Conservation (phyloP, 352 stramenopile species). For the Peronospora farinosa region DNA sequence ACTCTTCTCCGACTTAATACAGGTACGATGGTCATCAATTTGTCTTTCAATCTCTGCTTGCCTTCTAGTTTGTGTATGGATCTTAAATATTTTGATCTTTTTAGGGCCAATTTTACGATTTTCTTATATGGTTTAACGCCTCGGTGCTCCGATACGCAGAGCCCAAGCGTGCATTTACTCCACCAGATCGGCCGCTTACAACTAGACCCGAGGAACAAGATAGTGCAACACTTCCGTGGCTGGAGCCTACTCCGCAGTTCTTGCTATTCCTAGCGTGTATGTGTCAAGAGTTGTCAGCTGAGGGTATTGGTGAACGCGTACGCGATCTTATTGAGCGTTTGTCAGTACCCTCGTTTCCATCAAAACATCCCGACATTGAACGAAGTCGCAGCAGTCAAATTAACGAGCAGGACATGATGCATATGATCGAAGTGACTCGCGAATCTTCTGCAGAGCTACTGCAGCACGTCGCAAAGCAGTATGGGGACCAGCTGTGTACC, state of each 20-base stretch:
- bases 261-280: conserved; percentile 66
- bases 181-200: background rate
- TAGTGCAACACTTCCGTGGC: conserved; percentile 37
- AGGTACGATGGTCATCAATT: conserved; percentile 29
- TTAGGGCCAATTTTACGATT: conserved; percentile 69
- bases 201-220: conserved; percentile 22
- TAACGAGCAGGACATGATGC: conserved; percentile 47
- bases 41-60: background rate
- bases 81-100: conserved; percentile 1
- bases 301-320: conserved; percentile 65
- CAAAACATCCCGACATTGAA: conserved; percentile 12
- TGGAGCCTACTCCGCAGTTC: conserved; percentile 61
- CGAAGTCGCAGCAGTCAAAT: conserved; percentile 18
- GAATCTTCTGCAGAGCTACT: conserved; percentile 54
- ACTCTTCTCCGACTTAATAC: conserved; percentile 72
- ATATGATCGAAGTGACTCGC: conserved; percentile 73
- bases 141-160: conserved; percentile 63
- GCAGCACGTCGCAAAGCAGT: conserved; percentile 52
- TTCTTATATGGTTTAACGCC: conserved; percentile 76
- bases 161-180: conserved; percentile 49
- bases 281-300: conserved; percentile 52
- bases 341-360: conserved; percentile 24
- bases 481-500: conserved; percentile 50
- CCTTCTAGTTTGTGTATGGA: background rate
- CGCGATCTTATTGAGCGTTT: conserved; percentile 69